Conservation (phyloP, 2,329 filamentous ascomycete genomes). For the Clonostachys byssicola region DNA sequence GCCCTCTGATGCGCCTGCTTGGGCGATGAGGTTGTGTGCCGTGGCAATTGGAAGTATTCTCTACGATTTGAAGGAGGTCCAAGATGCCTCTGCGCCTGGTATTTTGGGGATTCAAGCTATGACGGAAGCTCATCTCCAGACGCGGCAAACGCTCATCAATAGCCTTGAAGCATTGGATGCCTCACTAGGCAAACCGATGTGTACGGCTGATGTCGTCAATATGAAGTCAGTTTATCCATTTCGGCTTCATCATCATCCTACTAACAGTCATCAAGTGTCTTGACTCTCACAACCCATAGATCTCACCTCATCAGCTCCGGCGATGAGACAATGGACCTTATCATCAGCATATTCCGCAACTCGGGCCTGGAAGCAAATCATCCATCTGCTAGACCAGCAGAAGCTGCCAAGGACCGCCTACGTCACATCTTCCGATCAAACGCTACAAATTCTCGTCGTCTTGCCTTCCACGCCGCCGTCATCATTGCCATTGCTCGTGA, state of each 20-base stretch:
- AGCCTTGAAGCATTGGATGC: neutral
- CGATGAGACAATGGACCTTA: slow-evolving; percentile 17
- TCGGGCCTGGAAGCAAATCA: slow-evolving; percentile 8
- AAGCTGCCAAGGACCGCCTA: slow-evolving; percentile 13
- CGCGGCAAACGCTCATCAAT: neutral
- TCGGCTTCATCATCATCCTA: neutral
- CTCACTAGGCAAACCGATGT: neutral
- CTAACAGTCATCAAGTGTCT: slow-evolving; percentile 9
- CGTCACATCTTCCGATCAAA: slow-evolving; percentile 11
- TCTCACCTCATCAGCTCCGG: slow-evolving; percentile 16
- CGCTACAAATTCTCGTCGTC: slow-evolving; percentile 8
- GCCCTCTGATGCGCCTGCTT: slow-evolving; percentile 10
- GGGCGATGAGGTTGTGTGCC: slow-evolving; percentile 18
- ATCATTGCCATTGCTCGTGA: slow-evolving; percentile 20
- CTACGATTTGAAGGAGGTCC: slow-evolving; percentile 20
- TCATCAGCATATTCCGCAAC: slow-evolving; percentile 20
- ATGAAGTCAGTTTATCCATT: neutral
- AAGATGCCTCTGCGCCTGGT: slow-evolving; percentile 14
- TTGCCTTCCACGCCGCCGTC: slow-evolving; percentile 20
- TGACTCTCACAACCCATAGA: slow-evolving; percentile 17
- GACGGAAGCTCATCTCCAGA: neutral
- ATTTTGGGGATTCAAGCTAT: slow-evolving; percentile 12
- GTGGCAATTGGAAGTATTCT: slow-evolving; percentile 21
- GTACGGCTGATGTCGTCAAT: neutral
- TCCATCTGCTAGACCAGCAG: slow-evolving; percentile 8